Evolutionary conservation across 1,284 basidiomycete species (phyloP).

Genomic region (Boletellus dicymbophilus): DNA sequence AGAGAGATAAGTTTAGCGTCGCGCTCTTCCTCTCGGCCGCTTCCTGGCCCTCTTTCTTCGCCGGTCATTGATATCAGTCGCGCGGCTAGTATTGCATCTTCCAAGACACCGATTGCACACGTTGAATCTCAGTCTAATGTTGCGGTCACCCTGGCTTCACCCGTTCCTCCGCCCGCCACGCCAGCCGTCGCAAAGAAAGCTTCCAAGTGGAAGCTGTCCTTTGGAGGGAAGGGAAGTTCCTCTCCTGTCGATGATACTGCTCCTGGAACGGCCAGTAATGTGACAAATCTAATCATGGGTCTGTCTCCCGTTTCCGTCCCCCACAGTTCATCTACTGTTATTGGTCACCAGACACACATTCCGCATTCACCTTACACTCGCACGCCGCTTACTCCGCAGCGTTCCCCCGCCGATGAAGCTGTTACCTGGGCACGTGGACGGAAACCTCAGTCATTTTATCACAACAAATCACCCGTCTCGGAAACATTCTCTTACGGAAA

Average conservation of each 20-base stretch:
- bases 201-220: constrained; percentile 77
- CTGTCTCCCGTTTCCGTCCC: constrained; percentile 22
- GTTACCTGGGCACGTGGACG: constrained; percentile 35
- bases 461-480: constrained; percentile 8
- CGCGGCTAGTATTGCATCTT: constrained; percentile 26
- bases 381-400: constrained; percentile 36
- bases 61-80: constrained; percentile 27
- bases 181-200: constrained; percentile 58
- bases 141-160: constrained; percentile 8
- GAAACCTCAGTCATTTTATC: constrained; percentile 23
- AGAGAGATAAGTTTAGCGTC: constrained; percentile 75
- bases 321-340: constrained; percentile 14
- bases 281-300: constrained; percentile 70
- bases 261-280: constrained; percentile 61
- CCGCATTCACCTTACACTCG: constrained; percentile 28
- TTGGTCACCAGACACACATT: constrained; percentile 22
- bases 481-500: constrained; percentile 15
- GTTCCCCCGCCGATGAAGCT: constrained; percentile 37
- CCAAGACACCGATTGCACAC: constrained; percentile 11
- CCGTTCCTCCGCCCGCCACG: constrained; percentile 4
- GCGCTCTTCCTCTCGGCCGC: constrained; percentile 22
- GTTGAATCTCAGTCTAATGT: constrained; percentile 7
- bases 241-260: constrained; percentile 47
- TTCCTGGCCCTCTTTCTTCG: constrained; percentile 12
- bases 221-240: constrained; percentile 57